Evolutionary conservation across 2,329 filamentous ascomycete genomes (phyloP).

Genomic region (Alternaria gaisen): DNA sequence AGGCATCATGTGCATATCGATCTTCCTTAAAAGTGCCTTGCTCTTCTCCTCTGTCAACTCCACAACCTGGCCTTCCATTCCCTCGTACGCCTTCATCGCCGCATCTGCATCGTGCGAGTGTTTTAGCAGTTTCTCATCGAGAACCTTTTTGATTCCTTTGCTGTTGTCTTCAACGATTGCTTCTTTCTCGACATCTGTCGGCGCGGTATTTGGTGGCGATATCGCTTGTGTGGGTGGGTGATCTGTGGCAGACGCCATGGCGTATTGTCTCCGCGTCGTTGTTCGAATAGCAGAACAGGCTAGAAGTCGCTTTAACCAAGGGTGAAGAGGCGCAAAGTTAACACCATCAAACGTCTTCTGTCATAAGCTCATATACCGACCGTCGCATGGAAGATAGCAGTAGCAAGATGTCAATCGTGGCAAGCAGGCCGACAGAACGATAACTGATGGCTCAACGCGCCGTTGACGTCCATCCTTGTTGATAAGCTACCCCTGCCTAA

Average conservation of each 20-base stretch:
- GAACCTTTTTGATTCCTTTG: slow-evolving; percentile 12
- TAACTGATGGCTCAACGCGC: slow-evolving; percentile 15
- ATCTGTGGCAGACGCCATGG: slow-evolving; percentile 11
- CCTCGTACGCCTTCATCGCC: slow-evolving; percentile 65
- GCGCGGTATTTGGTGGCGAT: neutral
- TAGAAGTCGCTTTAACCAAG: neutral
- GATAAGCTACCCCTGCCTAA: slow-evolving; percentile 27
- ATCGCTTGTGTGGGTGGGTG: neutral
- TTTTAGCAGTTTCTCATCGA: slow-evolving; percentile 48
- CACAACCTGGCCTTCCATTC: slow-evolving; percentile 60
- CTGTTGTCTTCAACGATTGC: slow-evolving; percentile 14
- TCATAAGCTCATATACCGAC: neutral
- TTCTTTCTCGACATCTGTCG: slow-evolving; percentile 29
- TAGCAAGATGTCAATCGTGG: neutral
- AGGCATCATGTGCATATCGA: slow-evolving; percentile 70
- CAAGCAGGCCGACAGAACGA: slow-evolving; percentile 5
- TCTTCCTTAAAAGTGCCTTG: slow-evolving; percentile 65
- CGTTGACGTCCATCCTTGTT: slow-evolving; percentile 18
- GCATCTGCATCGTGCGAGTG: slow-evolving; percentile 68
- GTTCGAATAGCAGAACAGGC: neutral
- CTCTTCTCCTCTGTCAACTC: slow-evolving; percentile 66
- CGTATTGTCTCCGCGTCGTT: neutral
- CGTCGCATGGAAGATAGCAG: neutral
- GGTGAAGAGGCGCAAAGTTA: neutral
- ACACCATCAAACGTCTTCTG: neutral